Evolutionary conservation across 2,329 filamentous ascomycete genomes (phyloP).

Genomic region (Alternaria dauci): DNA sequence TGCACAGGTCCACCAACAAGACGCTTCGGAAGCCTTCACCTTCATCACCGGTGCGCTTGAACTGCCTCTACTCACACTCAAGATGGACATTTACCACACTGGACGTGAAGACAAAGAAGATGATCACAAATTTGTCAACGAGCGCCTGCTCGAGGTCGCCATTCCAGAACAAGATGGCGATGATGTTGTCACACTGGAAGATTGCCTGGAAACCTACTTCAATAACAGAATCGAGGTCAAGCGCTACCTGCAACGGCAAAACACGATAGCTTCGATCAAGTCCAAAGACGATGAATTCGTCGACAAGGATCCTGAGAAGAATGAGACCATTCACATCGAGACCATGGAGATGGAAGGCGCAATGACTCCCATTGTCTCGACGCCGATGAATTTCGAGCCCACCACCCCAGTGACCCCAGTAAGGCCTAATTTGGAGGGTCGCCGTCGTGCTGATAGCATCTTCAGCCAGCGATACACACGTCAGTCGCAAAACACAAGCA

Average conservation of each 20-base stretch:
- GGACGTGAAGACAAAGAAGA: slow-evolving; percentile 83
- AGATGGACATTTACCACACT: slow-evolving; percentile 94
- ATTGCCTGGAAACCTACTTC: slow-evolving; percentile 93
- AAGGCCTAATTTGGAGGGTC: slow-evolving; percentile 41
- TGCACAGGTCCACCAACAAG: slow-evolving; percentile 80
- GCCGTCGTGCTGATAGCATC: slow-evolving; percentile 59
- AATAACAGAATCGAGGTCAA: slow-evolving; percentile 92
- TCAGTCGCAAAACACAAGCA: slow-evolving; percentile 59
- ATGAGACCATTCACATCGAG: slow-evolving; percentile 54
- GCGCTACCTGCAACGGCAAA: slow-evolving; percentile 71
- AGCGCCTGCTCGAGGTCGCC: slow-evolving; percentile 87
- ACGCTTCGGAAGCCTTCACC: slow-evolving; percentile 93
- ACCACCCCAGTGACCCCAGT: slow-evolving; percentile 36
- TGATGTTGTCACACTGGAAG: slow-evolving; percentile 79
- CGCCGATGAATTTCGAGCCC: slow-evolving; percentile 40
- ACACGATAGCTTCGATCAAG: slow-evolving; percentile 63
- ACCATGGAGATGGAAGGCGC: slow-evolving; percentile 50
- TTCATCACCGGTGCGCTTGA: slow-evolving; percentile 93
- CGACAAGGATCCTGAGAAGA: slow-evolving; percentile 47
- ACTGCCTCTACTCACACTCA: slow-evolving; percentile 84
- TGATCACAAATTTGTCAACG: slow-evolving; percentile 94
- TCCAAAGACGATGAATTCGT: slow-evolving; percentile 37
- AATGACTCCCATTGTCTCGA: slow-evolving; percentile 47
- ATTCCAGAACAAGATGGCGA: slow-evolving; percentile 78
- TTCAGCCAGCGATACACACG: slow-evolving; percentile 56